These are phyloP conservation scores for Entophlyctis helioformis DNA, from an alignment of 192 early-diverging fungal genomes.

Conservation along the genomic window DNA sequence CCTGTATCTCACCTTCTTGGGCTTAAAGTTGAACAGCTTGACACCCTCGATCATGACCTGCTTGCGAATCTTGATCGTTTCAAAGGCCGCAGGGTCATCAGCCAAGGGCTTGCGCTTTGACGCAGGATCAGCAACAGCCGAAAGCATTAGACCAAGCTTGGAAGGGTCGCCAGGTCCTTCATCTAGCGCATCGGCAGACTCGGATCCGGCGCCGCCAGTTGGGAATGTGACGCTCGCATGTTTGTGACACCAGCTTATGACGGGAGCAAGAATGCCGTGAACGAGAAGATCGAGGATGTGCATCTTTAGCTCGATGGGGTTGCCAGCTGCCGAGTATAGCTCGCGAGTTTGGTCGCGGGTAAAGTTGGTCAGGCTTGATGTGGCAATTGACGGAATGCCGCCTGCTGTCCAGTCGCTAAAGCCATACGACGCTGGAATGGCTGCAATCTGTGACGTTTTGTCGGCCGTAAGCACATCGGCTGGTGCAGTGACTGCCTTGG, in stretches of 20 bases:
- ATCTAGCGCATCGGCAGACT: conserved; percentile 6
- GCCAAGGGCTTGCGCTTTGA: conserved; percentile 6
- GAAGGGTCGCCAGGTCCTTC: too few relatives aligned
- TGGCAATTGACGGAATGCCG: conserved; percentile 24
- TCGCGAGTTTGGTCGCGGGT: conserved; percentile 44
- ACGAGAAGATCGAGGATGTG: conserved; percentile 39
- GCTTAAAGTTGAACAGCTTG: conserved; percentile 76
- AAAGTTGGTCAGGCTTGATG: conserved; percentile 28
- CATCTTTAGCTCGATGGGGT: conserved; percentile 35
- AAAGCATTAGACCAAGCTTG: conserved; percentile 15
- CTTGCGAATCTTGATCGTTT: conserved; percentile 73
- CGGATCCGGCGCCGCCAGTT: neutral
- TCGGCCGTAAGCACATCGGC: conserved; percentile 8
- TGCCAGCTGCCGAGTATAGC: conserved; percentile 35
- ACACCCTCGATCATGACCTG: conserved; percentile 68
- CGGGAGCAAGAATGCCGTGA: conserved; percentile 29
- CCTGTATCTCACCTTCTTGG: conserved; percentile 66
- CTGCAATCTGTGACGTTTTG: too few relatives aligned
- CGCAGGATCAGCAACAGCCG: too few relatives aligned
- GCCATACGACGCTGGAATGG: too few relatives aligned
- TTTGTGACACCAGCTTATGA: conserved; percentile 33
- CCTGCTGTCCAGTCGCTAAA: too few relatives aligned
- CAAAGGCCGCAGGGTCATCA: conserved; percentile 82
- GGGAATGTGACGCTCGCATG: too few relatives aligned
- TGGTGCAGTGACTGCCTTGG: conserved; percentile 40